phyloP scores from a whole-genome alignment of 192 early-diverging fungal genomes.

The Mortierella alpina region DNA sequence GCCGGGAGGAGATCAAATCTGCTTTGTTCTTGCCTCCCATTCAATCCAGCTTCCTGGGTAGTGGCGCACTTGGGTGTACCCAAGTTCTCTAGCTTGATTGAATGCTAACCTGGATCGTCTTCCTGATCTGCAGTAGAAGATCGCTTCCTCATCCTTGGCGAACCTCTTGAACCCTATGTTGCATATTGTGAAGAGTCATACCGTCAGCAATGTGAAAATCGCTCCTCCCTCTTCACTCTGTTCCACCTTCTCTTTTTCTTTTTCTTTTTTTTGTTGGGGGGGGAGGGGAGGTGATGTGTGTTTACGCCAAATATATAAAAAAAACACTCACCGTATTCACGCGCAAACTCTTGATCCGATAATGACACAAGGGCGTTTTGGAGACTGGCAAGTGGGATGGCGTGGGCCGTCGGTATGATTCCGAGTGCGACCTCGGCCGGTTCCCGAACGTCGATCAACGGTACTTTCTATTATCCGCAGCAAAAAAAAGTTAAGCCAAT shows the following conservation, averaged over 20 bases:
- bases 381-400: constrained; percentile 68
- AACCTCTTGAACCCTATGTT: constrained; percentile 67
- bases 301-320: not conserved
- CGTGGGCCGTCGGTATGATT: constrained; percentile 66
- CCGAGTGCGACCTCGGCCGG: constrained; percentile 64
- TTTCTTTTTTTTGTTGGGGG: not conserved
- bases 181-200: not conserved
- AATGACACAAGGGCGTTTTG: constrained; percentile 38
- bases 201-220: not conserved
- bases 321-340: constrained; percentile 38
- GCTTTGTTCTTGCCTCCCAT: constrained; percentile 17
- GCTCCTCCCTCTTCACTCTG: not conserved
- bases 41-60: constrained; percentile 37
- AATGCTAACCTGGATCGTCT: constrained; percentile 69
- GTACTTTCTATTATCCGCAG: constrained; percentile 22
- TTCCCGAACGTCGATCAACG: constrained; percentile 74
- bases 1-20: not conserved
- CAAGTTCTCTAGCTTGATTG: constrained; percentile 61
- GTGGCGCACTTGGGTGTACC: constrained; percentile 44
- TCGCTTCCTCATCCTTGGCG: constrained; percentile 54
- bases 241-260: constrained; percentile 11
- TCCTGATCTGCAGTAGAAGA: constrained; percentile 76
- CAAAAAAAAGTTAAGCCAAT: not conserved
- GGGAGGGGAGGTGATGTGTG: not conserved
- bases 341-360: constrained; percentile 50